Conservation (phyloP, 371 early-diverging fungal genomes). For the Choanephora cucurbitarum region DNA sequence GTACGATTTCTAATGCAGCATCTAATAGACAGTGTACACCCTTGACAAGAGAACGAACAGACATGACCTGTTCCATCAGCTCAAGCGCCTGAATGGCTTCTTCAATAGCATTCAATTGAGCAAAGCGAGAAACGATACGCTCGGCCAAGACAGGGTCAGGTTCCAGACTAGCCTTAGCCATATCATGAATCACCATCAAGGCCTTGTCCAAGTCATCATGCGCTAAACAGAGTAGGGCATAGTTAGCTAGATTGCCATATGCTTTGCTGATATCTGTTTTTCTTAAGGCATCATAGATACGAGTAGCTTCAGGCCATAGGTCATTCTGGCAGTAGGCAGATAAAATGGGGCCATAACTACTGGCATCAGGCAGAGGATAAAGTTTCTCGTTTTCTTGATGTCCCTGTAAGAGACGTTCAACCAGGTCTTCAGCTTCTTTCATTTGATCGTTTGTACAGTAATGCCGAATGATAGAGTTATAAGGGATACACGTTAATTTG, state of each 20-base stretch:
- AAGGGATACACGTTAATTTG: slow-evolving; percentile 45
- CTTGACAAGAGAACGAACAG: slow-evolving; percentile 28
- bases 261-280: slow-evolving; percentile 46
- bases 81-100: slow-evolving; percentile 30
- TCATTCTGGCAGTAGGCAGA: slow-evolving; percentile 41
- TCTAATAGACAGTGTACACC: slow-evolving; percentile 27
- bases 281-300: slow-evolving; percentile 34
- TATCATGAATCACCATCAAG: slow-evolving; percentile 32
- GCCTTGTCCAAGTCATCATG: slow-evolving; percentile 9
- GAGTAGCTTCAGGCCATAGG: slow-evolving; percentile 27
- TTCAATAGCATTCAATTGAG: slow-evolving; percentile 10
- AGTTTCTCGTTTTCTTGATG: slow-evolving; percentile 7
- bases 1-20: slow-evolving; percentile 13
- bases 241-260: slow-evolving; percentile 53
- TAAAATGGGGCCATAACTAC: slow-evolving; percentile 50
- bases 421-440: slow-evolving; percentile 33
- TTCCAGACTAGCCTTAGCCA: slow-evolving; percentile 38
- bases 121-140: slow-evolving; percentile 33
- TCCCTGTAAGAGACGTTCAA: slow-evolving; percentile 19
- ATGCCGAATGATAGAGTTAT: slow-evolving; percentile 50
- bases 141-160: slow-evolving; percentile 43
- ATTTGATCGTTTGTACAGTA: slow-evolving; percentile 35
- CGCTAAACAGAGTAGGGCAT: slow-evolving; percentile 41
- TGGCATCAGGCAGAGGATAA: slow-evolving; percentile 44
- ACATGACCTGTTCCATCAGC: slow-evolving; percentile 29